Evolutionary conservation across 331 rosid genomes (phyloP).

Genomic region (Ulmus americana): DNA sequence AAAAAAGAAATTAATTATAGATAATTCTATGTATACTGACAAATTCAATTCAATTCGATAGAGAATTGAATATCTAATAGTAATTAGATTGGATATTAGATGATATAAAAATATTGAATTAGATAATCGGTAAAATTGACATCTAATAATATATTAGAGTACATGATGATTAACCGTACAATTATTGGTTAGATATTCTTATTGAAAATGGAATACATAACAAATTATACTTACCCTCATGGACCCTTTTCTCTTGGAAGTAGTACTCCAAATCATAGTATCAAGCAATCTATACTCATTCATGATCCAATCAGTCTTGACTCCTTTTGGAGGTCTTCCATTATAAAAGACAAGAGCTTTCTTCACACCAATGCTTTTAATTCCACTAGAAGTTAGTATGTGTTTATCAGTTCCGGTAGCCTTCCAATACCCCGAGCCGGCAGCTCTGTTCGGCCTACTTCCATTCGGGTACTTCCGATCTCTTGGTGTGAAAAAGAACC

Average conservation of each 20-base stretch:
- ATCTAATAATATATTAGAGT: too few species aligned
- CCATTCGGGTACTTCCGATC: conserved; percentile 79
- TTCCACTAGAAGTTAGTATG: conserved; percentile 51
- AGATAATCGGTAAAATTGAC: too few species aligned
- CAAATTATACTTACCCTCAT: conserved; percentile 47
- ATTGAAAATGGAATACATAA: neutral
- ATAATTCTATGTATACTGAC: neutral
- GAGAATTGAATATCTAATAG: too few species aligned
- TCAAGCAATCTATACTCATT: conserved; percentile 63
- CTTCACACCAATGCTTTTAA: conserved; percentile 59
- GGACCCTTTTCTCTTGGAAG: conserved; percentile 38
- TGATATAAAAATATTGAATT: too few species aligned
- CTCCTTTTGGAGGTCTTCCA: conserved; percentile 64
- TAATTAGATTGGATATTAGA: too few species aligned
- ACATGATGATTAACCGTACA: too few species aligned
- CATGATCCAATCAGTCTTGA: conserved; percentile 74
- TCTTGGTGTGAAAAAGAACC: conserved; percentile 72
- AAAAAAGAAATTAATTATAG: neutral
- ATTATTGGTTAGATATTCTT: too few species aligned
- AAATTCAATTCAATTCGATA: too few species aligned
- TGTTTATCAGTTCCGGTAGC: conserved; percentile 73
- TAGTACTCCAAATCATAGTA: conserved; percentile 31
- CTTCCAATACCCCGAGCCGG: conserved; percentile 73
- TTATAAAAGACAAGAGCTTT: conserved; percentile 64
- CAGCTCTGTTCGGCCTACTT: conserved; percentile 67